Evolutionary conservation across 2,329 filamentous ascomycete species (phyloP), one percentile per base, ranked within the genome.

Genomic region (Sporothrix brunneoviolacea): DNA sequence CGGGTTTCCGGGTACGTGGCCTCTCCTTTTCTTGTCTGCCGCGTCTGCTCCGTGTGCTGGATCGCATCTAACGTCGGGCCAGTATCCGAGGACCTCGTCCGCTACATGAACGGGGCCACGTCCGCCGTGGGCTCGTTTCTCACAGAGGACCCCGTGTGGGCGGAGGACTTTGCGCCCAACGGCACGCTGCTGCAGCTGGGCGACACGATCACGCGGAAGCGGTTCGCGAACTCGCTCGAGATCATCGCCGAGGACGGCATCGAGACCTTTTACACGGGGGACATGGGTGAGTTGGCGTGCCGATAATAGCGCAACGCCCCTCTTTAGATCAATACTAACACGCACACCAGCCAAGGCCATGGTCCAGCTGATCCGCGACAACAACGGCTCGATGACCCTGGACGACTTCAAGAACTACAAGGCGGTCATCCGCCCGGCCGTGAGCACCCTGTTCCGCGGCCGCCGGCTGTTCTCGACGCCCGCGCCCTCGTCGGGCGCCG

Each of bases 161-260:
- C 91, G 0, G 65, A 86, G 42, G 91, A 96, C 63, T 96, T 96
- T 69, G 90, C 89, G 2, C 89, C 89, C 0, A 82, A 91, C 54
- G 91, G 73, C 4, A 84, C 76, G 0, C 71, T 88, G 3, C 60
- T 95, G 0, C 71, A 76, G 16, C 67, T 90, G 3, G 88, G 88
- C 16, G 88, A 95, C 43, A 84, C 68, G 0, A 89, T 97, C 61
- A 91, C 85, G 0, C 76, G 91, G 39, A 86, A 83, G 61, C 79
- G 91, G 51, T 95, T 91, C 62, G 90, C 88, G 38, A 61, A 58
- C 63, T 88, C 90, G 0, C 76, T 97, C 1, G 82, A 91, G 61
- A 78, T 74, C 1, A 89, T 97, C 56, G 88, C 88, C 1, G 68
- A 82, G 4, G 59, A 83, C 30, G 91, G 91, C 50, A 40, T 63